A percentile compares a stretch with the other conserved stretches of the same genome.
phyloP scores from a whole-genome alignment of 305 asterid species.

The Solanum chacoense region DNA sequence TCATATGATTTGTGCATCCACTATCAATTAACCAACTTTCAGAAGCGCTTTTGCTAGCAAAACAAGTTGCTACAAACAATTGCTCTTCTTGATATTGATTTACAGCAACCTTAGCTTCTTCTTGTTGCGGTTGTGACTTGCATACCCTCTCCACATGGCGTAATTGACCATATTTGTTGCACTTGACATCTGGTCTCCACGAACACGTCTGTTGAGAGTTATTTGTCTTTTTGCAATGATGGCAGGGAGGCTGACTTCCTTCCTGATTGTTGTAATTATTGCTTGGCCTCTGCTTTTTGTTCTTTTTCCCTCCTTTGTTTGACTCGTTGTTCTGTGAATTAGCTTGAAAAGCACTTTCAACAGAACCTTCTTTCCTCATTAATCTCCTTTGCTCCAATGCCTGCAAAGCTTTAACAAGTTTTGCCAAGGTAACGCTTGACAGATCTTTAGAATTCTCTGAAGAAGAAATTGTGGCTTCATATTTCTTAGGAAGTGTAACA shows the following conservation, averaged over 20 bases:
- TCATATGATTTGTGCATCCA: not conserved
- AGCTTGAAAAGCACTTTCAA: not conserved
- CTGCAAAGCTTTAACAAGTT: not conserved
- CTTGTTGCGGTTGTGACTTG: not conserved
- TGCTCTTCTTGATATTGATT: not conserved
- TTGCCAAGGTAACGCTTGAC: not conserved
- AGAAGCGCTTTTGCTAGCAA: not conserved
- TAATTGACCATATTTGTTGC: not conserved
- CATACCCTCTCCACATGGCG: not conserved
- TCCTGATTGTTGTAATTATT: not conserved
- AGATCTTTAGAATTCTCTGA: not conserved
- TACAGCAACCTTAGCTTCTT: not conserved
- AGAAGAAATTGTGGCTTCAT: not conserved
- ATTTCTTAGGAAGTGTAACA: not conserved
- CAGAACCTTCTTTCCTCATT: not conserved
- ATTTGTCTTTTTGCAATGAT: not conserved
- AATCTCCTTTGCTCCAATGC: not conserved
- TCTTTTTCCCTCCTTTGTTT: not conserved
- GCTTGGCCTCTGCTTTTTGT: not conserved
- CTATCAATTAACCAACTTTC: not conserved
- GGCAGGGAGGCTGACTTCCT: not conserved
- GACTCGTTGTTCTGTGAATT: not conserved
- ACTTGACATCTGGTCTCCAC: not conserved
- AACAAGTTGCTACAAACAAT: not conserved
- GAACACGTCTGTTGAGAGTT: not conserved